Percentiles rank a stretch among this genome's conserved stretches.
These are phyloP conservation scores for Pelargonium nanum DNA, from an alignment of 345 rosid genomes.

Conservation along the genomic window DNA sequence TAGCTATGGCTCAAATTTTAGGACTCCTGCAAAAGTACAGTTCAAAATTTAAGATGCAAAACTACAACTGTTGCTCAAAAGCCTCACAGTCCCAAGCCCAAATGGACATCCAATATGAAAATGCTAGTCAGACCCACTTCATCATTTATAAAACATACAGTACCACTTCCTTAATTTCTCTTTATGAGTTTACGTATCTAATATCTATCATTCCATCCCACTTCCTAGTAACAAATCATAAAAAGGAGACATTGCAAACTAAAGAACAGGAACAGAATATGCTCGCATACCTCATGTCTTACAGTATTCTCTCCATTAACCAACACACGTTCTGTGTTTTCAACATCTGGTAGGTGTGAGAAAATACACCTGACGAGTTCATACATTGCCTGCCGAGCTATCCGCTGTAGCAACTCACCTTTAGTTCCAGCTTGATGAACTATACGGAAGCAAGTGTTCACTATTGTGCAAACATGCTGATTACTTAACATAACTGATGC, in stretches of 20 bases:
- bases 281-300: slow-evolving; percentile 50
- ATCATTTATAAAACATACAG: slow-evolving; percentile 6
- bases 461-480: slow-evolving; percentile 93
- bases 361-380: slow-evolving; percentile 88
- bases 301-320: slow-evolving; percentile 56
- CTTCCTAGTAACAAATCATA: background rate
- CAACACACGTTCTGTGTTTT: slow-evolving; percentile 58
- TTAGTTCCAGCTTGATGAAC: slow-evolving; percentile 90
- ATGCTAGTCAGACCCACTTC: slow-evolving; percentile 4
- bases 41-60: no score
- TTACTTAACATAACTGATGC: slow-evolving; percentile 87
- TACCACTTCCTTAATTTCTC: no score
- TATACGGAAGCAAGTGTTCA: slow-evolving; percentile 94
- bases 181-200: no score
- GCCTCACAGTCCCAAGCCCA: slow-evolving; percentile 4
- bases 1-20: no score
- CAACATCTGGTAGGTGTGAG: slow-evolving; percentile 77
- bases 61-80: no score
- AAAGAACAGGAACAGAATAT: slow-evolving; percentile 8
- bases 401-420: slow-evolving; percentile 64
- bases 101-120: slow-evolving; percentile 3
- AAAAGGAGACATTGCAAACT: slow-evolving; percentile 10
- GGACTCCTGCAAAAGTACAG: no score
- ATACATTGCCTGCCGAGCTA: slow-evolving; percentile 92
- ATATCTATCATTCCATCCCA: background rate